A percentile compares a stretch with the other conserved stretches of the same genome.
Conservation (phyloP, 306 rosid species). For the Medicago ruthenica region DNA sequence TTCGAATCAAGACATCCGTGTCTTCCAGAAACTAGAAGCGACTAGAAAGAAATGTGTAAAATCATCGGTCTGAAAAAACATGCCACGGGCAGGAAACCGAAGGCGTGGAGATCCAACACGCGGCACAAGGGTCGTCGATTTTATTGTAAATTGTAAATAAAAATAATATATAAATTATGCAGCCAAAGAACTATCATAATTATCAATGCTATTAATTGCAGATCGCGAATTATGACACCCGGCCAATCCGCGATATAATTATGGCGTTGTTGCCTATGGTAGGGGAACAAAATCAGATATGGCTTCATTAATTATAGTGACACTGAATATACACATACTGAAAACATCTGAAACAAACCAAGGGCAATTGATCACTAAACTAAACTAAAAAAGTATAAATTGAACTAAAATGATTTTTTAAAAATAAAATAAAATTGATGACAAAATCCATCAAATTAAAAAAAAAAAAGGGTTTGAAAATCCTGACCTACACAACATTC, state of each 20-base stretch:
- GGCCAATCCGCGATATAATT: not conserved
- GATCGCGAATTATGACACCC: not conserved
- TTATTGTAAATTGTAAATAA: no score
- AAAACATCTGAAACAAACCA: not conserved
- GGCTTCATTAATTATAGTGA: not conserved
- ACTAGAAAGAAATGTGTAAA: not conserved
- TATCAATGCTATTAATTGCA: not conserved
- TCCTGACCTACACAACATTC: constrained; percentile 94
- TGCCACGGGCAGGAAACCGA: not conserved
- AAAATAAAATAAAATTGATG: not conserved
- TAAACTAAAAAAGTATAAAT: not conserved
- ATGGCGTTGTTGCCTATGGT: not conserved
- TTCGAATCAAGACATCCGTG: not conserved
- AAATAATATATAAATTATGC: no score
- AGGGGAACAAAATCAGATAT: not conserved
- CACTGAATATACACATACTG: not conserved
- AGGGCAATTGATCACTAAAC: not conserved
- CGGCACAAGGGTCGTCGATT: not conserved
- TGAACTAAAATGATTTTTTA: not conserved
- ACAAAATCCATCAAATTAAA: not conserved
- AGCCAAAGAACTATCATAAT: not conserved
- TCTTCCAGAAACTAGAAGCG: not conserved
- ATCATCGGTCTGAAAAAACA: not conserved
- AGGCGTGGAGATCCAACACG: not conserved
- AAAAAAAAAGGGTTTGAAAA: not conserved